Evolutionary conservation across 2,329 filamentous ascomycete genomes (phyloP), one percentile per base, ranked within the genome.

Genomic region (Alternaria sp.): DNA sequence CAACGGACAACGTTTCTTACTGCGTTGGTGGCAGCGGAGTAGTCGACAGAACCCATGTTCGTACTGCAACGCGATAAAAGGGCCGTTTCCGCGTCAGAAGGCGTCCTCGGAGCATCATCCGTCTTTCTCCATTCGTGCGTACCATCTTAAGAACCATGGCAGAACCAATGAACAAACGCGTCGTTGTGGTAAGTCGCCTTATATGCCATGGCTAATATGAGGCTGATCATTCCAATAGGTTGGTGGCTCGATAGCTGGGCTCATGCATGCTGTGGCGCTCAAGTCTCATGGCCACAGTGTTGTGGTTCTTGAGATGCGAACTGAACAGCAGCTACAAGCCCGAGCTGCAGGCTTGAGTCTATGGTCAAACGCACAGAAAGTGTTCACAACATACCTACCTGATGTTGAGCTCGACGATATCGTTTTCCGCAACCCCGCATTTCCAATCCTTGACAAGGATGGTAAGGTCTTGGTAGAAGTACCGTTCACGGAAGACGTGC

Each of bases 221-320:
- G 15, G 43, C 52, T 63, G 21, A 63, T 17, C 0, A 4, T 6
- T 3, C 8, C 8, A 5, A 23, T 12, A 63, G 61, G 47, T 72
- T 28, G 71, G 71, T 19, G 65, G 67, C 45, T 72, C 69, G 1
- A 63, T 71, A 19, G 62, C 68, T 11, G 69, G 71, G 15, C 62
- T 73, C 8, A 67, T 73, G 63, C 67, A 71, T 43, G 69, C 69
- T 12, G 45, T 72, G 7, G 67, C 62, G 3, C 59, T 73, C 3
- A 69, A 67, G 36, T 63, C 59, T 7, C 67, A 68, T 15, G 69
- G 68, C 12, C 62, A 62, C 19, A 57, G 56, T 3, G 64, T 72
- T 17, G 50, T 55, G 15, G 47, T 73, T 17, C 47, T 72, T 6
- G 69, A 73, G 28, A 46, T 58, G 17, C 63, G 67, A 2, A 30